A percentile compares a stretch with the other conserved stretches of the same genome.
phyloP scores from a whole-genome alignment of 108 stramenopile species.

The Aurantiochytrium sp. region DNA sequence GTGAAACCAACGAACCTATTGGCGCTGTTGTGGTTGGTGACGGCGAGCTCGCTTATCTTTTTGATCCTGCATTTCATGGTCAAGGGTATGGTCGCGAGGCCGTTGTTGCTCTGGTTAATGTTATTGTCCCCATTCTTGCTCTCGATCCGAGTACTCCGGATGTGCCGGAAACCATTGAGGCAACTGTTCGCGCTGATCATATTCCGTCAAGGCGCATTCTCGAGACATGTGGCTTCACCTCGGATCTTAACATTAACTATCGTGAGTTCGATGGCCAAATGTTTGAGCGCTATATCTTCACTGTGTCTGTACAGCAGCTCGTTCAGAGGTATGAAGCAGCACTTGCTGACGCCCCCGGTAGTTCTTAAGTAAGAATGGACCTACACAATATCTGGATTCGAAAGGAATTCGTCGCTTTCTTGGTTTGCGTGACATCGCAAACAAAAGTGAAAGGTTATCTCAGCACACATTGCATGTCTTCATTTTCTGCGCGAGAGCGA shows the following conservation, averaged over 20 bases:
- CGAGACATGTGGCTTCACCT: background rate
- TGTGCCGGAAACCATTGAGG: background rate
- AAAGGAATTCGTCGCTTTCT: no score
- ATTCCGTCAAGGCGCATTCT: background rate
- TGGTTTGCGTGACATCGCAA: no score
- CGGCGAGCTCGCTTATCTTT: background rate
- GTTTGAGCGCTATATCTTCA: background rate
- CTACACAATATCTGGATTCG: no score
- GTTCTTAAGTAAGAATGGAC: no score
- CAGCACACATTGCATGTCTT: no score
- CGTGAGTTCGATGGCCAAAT: background rate
- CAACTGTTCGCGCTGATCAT: background rate
- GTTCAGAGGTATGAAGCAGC: background rate
- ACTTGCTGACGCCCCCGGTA: background rate
- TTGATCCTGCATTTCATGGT: background rate
- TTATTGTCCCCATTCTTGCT: background rate
- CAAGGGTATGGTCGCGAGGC: background rate
- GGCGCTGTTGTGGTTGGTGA: background rate
- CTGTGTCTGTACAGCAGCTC: background rate
- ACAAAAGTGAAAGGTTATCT: no score
- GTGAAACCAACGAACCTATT: background rate
- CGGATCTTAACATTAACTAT: background rate
- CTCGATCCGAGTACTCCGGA: background rate
- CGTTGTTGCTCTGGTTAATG: background rate
- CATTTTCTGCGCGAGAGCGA: no score